Evolutionary conservation across 257 asterid species (phyloP), one percentile per base, ranked within the genome.

Genomic region (Rhazya stricta): DNA sequence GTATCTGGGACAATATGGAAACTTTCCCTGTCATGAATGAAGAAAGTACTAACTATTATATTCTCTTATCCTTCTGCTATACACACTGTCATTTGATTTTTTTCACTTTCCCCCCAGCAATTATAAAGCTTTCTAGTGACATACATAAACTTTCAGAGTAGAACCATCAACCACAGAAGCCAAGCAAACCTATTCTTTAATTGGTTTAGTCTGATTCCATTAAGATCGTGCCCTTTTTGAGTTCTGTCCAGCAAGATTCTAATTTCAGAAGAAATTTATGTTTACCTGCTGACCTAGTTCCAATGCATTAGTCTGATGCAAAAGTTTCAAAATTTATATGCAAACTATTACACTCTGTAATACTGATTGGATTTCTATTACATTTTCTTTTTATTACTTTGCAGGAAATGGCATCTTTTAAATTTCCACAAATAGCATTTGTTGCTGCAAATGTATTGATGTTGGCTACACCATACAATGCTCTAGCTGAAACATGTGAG

Each of bases 401-500:
- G 84, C 96, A 88, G 97, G 91, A 76, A 71, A 78, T 58, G 67
- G 29, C 80, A 74, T 74, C 76, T 43, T 45, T 76, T 37, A 80
- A 83, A 63, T 72, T 85, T 72, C 84, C 95, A 48, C 80, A 84
- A 2, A 9, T 74, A 9, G 72, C 90, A 13, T 39, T 91, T 66
- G 21, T 91, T 39, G 79, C 81, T 80, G 57, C 86, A 45, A 90
- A 92, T 79, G 88, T 86, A 12, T 70, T 89, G 85, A 76, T 86
- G 85, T 78, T 89, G 82, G 74, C 84, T 56, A 76, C 85, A 29
- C 98, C 99, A 67, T 82, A 90, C 25, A 80, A 88, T 76, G 97
- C 92, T 57, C 85, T 95, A 66, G 99, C 97, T 43, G 97, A 92
- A 83, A 88, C 99, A 51, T 95, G 98, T 79, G 96, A 85, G 85